Conservation (phyloP, 768 basidiomycete species). For the Phylloporus rhodoxanthus region DNA sequence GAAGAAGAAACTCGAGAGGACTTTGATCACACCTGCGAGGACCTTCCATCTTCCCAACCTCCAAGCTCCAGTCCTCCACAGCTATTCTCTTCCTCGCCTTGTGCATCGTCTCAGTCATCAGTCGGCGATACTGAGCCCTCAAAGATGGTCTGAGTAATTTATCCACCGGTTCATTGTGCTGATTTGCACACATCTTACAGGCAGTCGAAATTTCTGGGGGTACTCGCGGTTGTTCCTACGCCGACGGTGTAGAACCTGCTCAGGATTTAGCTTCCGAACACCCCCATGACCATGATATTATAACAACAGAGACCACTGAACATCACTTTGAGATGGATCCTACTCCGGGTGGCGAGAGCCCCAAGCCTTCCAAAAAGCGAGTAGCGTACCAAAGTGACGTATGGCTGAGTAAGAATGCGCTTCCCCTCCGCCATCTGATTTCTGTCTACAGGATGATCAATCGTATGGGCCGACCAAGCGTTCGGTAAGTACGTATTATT, state of each 20-base stretch:
- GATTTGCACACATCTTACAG: conserved; percentile 2
- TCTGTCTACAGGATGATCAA: conserved; percentile 8
- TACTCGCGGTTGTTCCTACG: background rate
- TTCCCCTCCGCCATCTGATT: background rate
- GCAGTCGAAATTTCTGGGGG: background rate
- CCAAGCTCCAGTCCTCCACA: conserved; percentile 46
- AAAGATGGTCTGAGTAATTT: conserved; percentile 13
- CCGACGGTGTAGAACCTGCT: background rate
- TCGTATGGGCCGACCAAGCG: conserved; percentile 14
- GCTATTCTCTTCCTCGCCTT: conserved; percentile 41
- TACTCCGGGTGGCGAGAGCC: background rate
- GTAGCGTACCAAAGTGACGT: conserved; percentile 7
- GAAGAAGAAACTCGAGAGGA: conserved; percentile 5
- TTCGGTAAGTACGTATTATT: conserved; percentile 9
- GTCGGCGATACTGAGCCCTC: conserved; percentile 4
- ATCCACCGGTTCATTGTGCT: background rate
- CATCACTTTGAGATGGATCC: background rate
- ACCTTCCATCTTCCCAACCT: conserved; percentile 20
- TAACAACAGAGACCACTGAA: background rate
- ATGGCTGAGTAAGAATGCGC: conserved; percentile 3
- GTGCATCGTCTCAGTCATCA: conserved; percentile 31
- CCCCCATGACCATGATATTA: background rate
- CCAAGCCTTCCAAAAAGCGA: conserved; percentile 7
- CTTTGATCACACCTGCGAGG: conserved; percentile 2
- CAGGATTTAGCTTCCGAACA: conserved; percentile 1